These are phyloP conservation scores for Arthrobotrys conoides DNA, from an alignment of 2,329 filamentous ascomycete genomes.

Conservation along the genomic window DNA sequence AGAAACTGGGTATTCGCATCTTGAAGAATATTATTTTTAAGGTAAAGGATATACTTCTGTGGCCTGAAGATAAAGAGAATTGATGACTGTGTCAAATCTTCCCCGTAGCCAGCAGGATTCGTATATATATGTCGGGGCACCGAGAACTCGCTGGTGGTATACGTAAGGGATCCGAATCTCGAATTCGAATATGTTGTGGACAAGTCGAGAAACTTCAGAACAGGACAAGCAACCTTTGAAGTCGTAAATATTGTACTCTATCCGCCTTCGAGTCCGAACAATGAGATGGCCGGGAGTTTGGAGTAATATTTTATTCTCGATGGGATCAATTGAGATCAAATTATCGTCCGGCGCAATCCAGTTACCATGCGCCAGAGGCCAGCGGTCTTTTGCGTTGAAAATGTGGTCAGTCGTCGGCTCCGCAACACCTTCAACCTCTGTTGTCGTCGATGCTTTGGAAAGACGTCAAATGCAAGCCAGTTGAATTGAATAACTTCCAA, in stretches of 20 bases:
- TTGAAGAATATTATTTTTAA: constrained; percentile 19
- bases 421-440: constrained; percentile 43
- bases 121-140: constrained; percentile 38
- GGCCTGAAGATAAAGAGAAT: background rate
- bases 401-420: constrained; percentile 47
- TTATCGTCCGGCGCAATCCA: constrained; percentile 11
- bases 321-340: constrained; percentile 45
- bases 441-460: constrained; percentile 21
- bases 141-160: constrained; percentile 25
- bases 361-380: constrained; percentile 15
- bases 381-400: constrained; percentile 60
- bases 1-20: constrained; percentile 38
- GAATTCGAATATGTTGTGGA: constrained; percentile 23
- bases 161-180: constrained; percentile 15
- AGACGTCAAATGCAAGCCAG: constrained; percentile 16
- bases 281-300: constrained; percentile 8
- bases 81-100: background rate
- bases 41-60: background rate
- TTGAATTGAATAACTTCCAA: constrained; percentile 11
- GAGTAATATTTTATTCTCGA: background rate
- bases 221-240: background rate
- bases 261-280: background rate
- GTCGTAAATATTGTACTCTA: background rate
- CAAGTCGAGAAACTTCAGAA: constrained; percentile 21
- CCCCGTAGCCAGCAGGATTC: constrained; percentile 10